Conservation (phyloP, 75 land plant species). For the Selaginella tamariscina region DNA sequence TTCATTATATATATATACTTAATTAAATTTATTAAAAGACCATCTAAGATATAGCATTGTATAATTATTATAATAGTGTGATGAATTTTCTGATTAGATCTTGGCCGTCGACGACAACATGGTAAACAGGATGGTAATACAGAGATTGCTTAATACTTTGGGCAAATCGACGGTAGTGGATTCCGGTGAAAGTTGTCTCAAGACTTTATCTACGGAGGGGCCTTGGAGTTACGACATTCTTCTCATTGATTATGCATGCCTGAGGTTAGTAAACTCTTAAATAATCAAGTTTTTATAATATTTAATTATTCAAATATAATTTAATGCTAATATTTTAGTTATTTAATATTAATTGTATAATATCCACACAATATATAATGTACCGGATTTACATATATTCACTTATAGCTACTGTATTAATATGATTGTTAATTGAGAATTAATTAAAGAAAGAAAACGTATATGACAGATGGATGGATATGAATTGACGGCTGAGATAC, state of each 20-base stretch:
- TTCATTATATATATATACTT: too few relatives aligned
- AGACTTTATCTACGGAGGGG: conserved; percentile 27
- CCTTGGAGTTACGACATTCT: conserved; percentile 37
- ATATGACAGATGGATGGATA: conserved; percentile 65
- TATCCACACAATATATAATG: background rate
- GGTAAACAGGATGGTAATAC: conserved; percentile 57
- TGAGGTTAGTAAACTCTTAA: conserved; percentile 21
- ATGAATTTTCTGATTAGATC: conserved; percentile 10
- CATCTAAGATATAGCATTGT: too few relatives aligned
- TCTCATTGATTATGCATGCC: conserved; percentile 68
- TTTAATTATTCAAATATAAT: background rate
- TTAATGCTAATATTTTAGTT: background rate
- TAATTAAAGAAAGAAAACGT: background rate
- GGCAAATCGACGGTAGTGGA: conserved; percentile 61
- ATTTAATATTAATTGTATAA: background rate
- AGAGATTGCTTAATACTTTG: conserved; percentile 49
- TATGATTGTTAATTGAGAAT: background rate
- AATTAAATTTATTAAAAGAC: too few relatives aligned
- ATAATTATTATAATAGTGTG: too few relatives aligned
- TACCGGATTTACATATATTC: background rate
- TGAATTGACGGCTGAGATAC: conserved; percentile 48
- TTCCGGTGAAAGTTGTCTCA: conserved; percentile 68
- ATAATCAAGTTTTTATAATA: background rate
- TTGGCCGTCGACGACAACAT: conserved; percentile 58
- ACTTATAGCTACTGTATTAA: background rate